Conservation (phyloP, 73 alveolate species). For the Paraurostyla sp. region DNA sequence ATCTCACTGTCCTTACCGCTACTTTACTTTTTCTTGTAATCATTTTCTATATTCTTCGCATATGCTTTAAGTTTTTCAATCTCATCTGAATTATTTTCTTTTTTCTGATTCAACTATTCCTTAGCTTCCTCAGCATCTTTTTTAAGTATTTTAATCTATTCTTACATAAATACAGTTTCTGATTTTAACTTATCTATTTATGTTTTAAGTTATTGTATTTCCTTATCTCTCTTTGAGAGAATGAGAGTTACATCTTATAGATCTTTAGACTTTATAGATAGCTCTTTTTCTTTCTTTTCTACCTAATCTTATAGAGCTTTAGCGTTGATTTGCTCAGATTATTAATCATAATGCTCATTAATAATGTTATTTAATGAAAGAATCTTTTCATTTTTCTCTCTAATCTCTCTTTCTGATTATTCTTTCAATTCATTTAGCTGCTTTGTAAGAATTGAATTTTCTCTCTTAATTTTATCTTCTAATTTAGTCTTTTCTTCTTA, state of each 20-base stretch:
- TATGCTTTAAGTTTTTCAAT: slow-evolving; percentile 14
- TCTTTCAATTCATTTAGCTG: slow-evolving; percentile 46
- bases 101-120: not conserved
- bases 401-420: slow-evolving; percentile 33
- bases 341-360: slow-evolving; percentile 14
- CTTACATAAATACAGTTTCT: not conserved
- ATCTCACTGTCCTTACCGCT: slow-evolving; percentile 19
- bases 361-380: slow-evolving; percentile 43
- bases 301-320: not conserved
- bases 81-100: not conserved
- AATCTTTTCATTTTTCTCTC: slow-evolving; percentile 59
- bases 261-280: slow-evolving; percentile 16
- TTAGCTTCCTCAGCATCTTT: not conserved
- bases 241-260: not conserved
- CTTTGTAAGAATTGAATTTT: not conserved
- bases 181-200: not conserved
- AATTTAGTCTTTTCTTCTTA: slow-evolving; percentile 13
- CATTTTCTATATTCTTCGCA: not conserved
- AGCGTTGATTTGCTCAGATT: not conserved
- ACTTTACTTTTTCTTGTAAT: not conserved
- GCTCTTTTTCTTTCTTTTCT: not conserved
- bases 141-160: not conserved
- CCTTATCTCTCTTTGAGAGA: slow-evolving; percentile 39
- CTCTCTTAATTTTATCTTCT: slow-evolving; percentile 36
- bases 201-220: not conserved